phyloP scores from a whole-genome alignment of 768 basidiomycete species.

The Strobilomyces confusus region DNA sequence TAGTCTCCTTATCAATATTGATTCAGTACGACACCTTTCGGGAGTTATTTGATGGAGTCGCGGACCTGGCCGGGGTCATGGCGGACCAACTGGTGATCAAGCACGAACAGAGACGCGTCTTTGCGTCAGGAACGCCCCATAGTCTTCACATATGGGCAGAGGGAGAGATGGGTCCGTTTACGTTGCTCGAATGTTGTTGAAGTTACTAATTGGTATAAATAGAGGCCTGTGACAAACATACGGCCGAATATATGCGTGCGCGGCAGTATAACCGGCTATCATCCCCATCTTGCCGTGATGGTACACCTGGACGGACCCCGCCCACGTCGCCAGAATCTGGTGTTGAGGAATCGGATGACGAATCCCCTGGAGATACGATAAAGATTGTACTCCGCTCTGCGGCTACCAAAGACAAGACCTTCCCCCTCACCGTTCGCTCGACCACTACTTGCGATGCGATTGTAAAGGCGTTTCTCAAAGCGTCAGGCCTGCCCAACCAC shows the following conservation, averaged over 20 bases:
- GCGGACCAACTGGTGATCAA: conserved; percentile 54
- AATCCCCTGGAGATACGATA: conserved; percentile 47
- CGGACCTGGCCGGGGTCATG: conserved; percentile 55
- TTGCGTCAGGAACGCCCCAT: conserved; percentile 64
- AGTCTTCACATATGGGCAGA: conserved; percentile 65
- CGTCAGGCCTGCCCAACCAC: conserved; percentile 54
- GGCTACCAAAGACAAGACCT: conserved; percentile 43
- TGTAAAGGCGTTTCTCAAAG: conserved; percentile 70
- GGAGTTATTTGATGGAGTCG: conserved; percentile 58
- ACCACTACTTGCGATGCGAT: conserved; percentile 77
- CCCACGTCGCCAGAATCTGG: conserved; percentile 25
- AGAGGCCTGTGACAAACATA: conserved; percentile 66
- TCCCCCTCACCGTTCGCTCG: conserved; percentile 65
- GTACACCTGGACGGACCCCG: conserved; percentile 8
- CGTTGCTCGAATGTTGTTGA: background rate
- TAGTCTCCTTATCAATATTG: background rate
- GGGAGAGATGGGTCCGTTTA: conserved; percentile 56
- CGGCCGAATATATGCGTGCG: conserved; percentile 61
- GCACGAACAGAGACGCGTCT: conserved; percentile 60
- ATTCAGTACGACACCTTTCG: conserved; percentile 62
- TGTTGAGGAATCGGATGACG: conserved; percentile 34
- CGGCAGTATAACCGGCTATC: conserved; percentile 27
- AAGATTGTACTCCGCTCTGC: conserved; percentile 63
- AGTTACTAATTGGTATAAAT: conserved; percentile 9
- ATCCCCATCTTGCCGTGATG: conserved; percentile 19